A percentile compares a stretch with the other conserved stretches of the same genome.
phyloP scores from a whole-genome alignment of 164 flowering plant genomes.

The Stephania yunnanensis region DNA sequence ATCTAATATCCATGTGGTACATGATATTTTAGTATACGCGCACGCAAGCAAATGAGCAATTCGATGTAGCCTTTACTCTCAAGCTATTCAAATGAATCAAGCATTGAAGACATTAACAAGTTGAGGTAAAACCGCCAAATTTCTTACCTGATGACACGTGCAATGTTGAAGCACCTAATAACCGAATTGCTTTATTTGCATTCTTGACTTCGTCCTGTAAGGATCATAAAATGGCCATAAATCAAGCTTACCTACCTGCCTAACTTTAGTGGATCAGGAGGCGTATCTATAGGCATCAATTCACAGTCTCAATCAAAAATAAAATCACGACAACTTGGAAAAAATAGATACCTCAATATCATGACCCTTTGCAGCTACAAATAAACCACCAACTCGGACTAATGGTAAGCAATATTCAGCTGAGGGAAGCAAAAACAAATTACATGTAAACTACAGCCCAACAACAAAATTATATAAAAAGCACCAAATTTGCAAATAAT shows the following conservation, averaged over 20 bases:
- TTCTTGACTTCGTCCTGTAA: conserved; percentile 62
- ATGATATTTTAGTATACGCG: neutral
- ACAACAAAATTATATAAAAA: neutral
- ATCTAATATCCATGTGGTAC: neutral
- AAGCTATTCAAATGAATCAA: neutral
- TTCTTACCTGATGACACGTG: conserved; percentile 46
- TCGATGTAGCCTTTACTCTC: neutral
- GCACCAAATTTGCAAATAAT: neutral
- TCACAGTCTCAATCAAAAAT: neutral
- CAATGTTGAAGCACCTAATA: conserved; percentile 74
- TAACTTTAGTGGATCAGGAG: neutral
- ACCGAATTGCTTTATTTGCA: conserved; percentile 64
- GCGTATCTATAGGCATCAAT: neutral
- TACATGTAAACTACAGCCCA: conserved; percentile 1
- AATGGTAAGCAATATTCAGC: conserved; percentile 92
- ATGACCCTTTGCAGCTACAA: conserved; percentile 96
- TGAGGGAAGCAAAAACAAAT: conserved; percentile 21
- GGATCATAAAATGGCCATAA: conserved; percentile 7
- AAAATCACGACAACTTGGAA: neutral
- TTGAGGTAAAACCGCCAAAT: neutral
- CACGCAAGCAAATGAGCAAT: neutral
- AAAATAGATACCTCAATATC: conserved; percentile 57
- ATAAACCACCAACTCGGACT: conserved; percentile 90
- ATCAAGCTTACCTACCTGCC: neutral
- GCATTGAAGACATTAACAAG: neutral